Evolutionary conservation across 1,284 basidiomycete genomes (phyloP).

Genomic region (Inonotus obliquus): DNA sequence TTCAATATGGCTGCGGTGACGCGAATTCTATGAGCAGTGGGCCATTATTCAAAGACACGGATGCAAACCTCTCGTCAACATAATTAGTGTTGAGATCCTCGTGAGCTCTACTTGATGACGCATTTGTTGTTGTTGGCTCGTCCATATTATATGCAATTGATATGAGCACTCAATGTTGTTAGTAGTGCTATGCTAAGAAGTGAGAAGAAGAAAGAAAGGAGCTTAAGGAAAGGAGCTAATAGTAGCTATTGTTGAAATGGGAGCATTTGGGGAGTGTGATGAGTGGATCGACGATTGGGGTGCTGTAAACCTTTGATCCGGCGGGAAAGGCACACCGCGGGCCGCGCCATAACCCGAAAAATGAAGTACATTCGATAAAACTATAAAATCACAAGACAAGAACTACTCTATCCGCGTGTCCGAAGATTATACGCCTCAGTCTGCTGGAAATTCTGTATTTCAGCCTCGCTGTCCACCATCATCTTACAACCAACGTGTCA

Average conservation of each 20-base stretch:
- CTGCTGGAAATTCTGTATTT: constrained; percentile 73
- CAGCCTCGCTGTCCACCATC: constrained; percentile 78
- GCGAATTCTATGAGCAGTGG: not conserved
- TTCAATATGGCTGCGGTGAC: constrained; percentile 54
- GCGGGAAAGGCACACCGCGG: not conserved
- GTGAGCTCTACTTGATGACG: not conserved
- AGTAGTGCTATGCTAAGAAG: not conserved
- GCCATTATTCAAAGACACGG: not conserved
- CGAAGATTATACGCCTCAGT: constrained; percentile 63
- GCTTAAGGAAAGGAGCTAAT: too few species aligned
- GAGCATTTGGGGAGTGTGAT: not conserved
- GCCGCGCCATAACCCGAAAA: too few species aligned
- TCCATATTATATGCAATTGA: not conserved
- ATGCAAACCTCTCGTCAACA: constrained; percentile 64
- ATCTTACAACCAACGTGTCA: constrained; percentile 49
- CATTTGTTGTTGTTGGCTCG: not conserved
- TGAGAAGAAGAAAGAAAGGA: not conserved
- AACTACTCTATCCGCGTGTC: constrained; percentile 33
- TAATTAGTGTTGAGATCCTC: constrained; percentile 38
- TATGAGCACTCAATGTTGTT: not conserved
- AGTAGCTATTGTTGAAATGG: not conserved
- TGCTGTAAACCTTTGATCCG: not conserved
- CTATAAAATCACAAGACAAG: not conserved
- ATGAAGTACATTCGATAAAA: too few species aligned
- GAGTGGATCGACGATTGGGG: not conserved